Evolutionary conservation across 805 yeast species (phyloP), one percentile per base, ranked within the genome.

Genomic region (Yamadazyma kitorensis): DNA sequence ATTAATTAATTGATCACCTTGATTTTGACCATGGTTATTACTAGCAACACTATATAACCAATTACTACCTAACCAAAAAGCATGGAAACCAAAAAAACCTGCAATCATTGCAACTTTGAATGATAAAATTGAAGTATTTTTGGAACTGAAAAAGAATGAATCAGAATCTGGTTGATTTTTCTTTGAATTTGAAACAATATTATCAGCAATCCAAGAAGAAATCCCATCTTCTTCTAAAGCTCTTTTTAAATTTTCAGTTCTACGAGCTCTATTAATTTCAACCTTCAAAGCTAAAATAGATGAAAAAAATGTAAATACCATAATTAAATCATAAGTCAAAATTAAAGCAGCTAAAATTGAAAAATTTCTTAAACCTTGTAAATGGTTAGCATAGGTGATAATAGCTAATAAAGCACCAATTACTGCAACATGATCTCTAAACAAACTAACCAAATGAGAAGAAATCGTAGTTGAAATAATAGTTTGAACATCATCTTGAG

Each of bases 171-270:
- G 19, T 11, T 27, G 19, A 19, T 57, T 41, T 43, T 66, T 61
- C 35, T 44, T 74, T 46, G 43, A 58, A 38, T 54, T 66, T 12
- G 80, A 78, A 22, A 88, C 89, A 24, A 78, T 72, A 44, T 76
- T 79, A 8, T 58, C 57, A 6, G 96, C 96, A 21, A 84, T 83
- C 29, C 67, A 57, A 24, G 78, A 76, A 27, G 84, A 73, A 21
- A 91, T 76, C 17, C 98, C 98, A 52, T 91, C 98, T 56, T 91
- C 98, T 64, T 89, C 93, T 44, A 91, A 69, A 18, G 86, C 87
- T 43, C 77, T 79, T 54, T 82, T 80, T 54, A 88, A 74, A 36
- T 78, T 76, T 39, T 86, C 79, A 29, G 87, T 83, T 45, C 86
- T 78, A 59, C 89, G 86, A 36, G 93, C 93, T 40, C 85, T 71